Base-by-base conservation (phyloP, 148 eudicot genomes). In the Agrostemma githago region DNA sequence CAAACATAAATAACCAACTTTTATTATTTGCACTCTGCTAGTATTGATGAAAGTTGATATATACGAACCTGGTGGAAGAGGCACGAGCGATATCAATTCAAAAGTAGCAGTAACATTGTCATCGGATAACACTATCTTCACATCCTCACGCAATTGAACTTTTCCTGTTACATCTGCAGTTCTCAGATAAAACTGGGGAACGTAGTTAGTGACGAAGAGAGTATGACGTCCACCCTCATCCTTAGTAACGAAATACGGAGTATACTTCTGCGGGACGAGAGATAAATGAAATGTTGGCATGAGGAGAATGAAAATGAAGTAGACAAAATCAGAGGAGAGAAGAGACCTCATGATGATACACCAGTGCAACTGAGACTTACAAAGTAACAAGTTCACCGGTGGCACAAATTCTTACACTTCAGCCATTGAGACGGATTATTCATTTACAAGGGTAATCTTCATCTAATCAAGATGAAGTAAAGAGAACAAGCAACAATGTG, bases 221-320 rank as follows among this genome's bases (percentile, higher is more conserved):
- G 98, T 95, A 74, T 95, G 97, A 26, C 97, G 92, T 8, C 98
- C 98, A 79, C 98, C 97, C 83, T 94, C 96, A 58, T 91, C 98
- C 80, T 94, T 94, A 68, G 93, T 91, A 70, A 94, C 90, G 60
- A 89, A 96, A 81, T 26, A 26, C 34, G 34, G 34, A 26, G 34
- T 94, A 94, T 74, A 94, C 89, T 81, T 89, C 97, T 57, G 93
- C 34, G 34, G 34, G 34, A 26, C 34, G 34, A 26, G 34, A 26
- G 34, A 26, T 26, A 26, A 26, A 26, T 26, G 34, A 26, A 26
- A 26, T 26, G 34, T 26, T 26, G 34, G 34, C 34, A 26, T 1
- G 34, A 26, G 34, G 34, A 26, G 34, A 26, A 26, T 26, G 34
- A 26, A 26, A 26, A 26, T 26, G 34, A 26, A 26, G 34, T 26